These are phyloP conservation scores for Pyricularia grisea DNA, from an alignment of 2,329 filamentous ascomycete genomes.

Conservation along the genomic window DNA sequence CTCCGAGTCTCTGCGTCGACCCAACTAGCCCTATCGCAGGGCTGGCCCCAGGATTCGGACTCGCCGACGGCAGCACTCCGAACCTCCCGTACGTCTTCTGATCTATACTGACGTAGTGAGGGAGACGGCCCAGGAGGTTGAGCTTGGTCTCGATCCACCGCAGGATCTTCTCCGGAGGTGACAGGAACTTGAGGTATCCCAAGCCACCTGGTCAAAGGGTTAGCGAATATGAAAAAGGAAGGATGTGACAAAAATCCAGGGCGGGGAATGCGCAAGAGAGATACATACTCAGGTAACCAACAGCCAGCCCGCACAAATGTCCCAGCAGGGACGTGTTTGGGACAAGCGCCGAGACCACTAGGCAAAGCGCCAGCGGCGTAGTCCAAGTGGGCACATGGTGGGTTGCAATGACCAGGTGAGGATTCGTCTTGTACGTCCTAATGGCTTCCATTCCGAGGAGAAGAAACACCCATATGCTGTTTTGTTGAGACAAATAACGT, in stretches of 20 bases:
- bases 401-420: slow-evolving; percentile 56
- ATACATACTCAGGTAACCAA: slow-evolving; percentile 76
- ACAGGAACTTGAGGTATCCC: slow-evolving; percentile 81
- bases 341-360: slow-evolving; percentile 67
- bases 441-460: slow-evolving; percentile 78
- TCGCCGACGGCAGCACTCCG: slow-evolving; percentile 65
- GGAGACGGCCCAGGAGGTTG: slow-evolving; percentile 72
- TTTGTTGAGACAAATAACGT: slow-evolving; percentile 2
- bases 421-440: slow-evolving; percentile 74
- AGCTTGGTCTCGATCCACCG: slow-evolving; percentile 84
- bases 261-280: background rate
- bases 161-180: slow-evolving; percentile 79
- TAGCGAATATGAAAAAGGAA: slow-evolving; percentile 9
- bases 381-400: slow-evolving; percentile 84
- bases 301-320: slow-evolving; percentile 71
- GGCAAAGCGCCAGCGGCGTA: slow-evolving; percentile 67
- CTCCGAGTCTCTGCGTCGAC: slow-evolving; percentile 56
- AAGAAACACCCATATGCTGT: slow-evolving; percentile 85
- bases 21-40: slow-evolving; percentile 53
- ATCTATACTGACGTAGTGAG: slow-evolving; percentile 89
- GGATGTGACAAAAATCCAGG: background rate
- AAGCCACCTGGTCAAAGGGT: slow-evolving; percentile 54
- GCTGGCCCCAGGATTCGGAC: slow-evolving; percentile 25
- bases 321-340: slow-evolving; percentile 78
- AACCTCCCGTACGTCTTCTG: slow-evolving; percentile 94